phyloP scores from a whole-genome alignment of 192 early-diverging fungal species.

The Coemansia reversa region DNA sequence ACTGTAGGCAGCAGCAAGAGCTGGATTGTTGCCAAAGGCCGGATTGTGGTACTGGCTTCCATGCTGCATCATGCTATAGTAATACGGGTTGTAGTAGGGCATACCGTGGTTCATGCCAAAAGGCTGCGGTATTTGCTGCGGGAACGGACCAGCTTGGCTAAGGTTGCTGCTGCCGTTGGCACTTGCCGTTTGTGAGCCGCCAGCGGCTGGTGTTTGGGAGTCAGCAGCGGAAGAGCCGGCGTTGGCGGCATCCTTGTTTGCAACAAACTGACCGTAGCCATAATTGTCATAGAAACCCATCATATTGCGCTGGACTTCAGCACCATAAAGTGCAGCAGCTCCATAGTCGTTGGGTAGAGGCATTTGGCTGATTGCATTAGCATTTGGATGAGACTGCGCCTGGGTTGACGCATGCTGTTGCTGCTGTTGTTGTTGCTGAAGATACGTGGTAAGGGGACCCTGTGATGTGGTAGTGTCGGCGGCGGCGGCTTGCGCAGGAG shows the following conservation, averaged over 20 bases:
- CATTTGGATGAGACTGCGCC: slow-evolving; percentile 16
- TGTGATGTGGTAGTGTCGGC: slow-evolving; percentile 21
- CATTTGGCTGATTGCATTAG: slow-evolving; percentile 51
- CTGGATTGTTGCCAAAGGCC: slow-evolving; percentile 68
- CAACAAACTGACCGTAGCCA: slow-evolving; percentile 50
- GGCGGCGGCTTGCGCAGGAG: slow-evolving; percentile 12
- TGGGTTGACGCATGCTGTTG: slow-evolving; percentile 40
- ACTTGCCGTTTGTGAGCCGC: slow-evolving; percentile 60
- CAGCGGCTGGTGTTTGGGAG: slow-evolving; percentile 52
- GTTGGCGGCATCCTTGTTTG: slow-evolving; percentile 39
- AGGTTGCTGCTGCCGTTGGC: slow-evolving; percentile 54
- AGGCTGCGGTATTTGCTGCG: slow-evolving; percentile 54
- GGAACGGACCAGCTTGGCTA: slow-evolving; percentile 50
- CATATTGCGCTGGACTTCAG: slow-evolving; percentile 67
- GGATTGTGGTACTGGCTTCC: slow-evolving; percentile 77
- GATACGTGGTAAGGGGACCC: slow-evolving; percentile 45
- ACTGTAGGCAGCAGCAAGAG: slow-evolving; percentile 68
- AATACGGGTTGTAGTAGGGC: slow-evolving; percentile 82
- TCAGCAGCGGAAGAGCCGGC: slow-evolving; percentile 31
- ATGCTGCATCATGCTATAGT: slow-evolving; percentile 65
- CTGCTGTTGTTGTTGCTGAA: slow-evolving; percentile 44
- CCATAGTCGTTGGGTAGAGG: slow-evolving; percentile 58
- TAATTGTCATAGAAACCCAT: slow-evolving; percentile 57
- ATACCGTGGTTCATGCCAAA: slow-evolving; percentile 61
- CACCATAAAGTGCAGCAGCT: slow-evolving; percentile 62